phyloP scores from a whole-genome alignment of 257 asterid genomes.

The Ajuga chamaepitys region DNA sequence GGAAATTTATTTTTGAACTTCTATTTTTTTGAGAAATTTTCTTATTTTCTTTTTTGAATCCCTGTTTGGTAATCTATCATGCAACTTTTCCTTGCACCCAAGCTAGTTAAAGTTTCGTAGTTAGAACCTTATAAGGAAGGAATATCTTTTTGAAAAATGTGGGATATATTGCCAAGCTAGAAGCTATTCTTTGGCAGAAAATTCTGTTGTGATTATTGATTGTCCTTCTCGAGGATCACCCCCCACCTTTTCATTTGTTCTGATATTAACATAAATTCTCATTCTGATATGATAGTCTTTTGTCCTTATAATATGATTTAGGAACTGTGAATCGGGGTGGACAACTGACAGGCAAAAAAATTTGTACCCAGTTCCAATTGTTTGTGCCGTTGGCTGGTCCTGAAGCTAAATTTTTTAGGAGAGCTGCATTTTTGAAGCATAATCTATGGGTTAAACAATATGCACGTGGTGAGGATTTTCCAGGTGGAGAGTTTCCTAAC shows the following conservation, averaged over 20 bases:
- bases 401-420: no score
- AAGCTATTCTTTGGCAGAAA: not conserved
- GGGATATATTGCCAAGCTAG: slow-evolving; percentile 3
- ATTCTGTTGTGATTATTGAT: not conserved
- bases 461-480: no score
- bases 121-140: not conserved
- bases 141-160: no score
- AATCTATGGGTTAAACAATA: no score
- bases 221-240: slow-evolving; percentile 12
- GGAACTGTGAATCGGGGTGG: no score
- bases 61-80: not conserved
- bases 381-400: no score
- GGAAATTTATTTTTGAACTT: no score
- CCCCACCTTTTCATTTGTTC: not conserved
- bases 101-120: not conserved
- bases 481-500: no score
- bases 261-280: not conserved
- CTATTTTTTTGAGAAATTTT: not conserved
- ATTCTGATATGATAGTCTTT: not conserved
- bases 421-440: no score
- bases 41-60: not conserved
- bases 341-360: no score
- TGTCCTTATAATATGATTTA: not conserved
- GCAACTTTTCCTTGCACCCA: not conserved
- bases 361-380: no score